Evolutionary conservation across 345 rosid species (phyloP), one percentile per base, ranked within the genome.

Genomic region (Gossypium raimondii): DNA sequence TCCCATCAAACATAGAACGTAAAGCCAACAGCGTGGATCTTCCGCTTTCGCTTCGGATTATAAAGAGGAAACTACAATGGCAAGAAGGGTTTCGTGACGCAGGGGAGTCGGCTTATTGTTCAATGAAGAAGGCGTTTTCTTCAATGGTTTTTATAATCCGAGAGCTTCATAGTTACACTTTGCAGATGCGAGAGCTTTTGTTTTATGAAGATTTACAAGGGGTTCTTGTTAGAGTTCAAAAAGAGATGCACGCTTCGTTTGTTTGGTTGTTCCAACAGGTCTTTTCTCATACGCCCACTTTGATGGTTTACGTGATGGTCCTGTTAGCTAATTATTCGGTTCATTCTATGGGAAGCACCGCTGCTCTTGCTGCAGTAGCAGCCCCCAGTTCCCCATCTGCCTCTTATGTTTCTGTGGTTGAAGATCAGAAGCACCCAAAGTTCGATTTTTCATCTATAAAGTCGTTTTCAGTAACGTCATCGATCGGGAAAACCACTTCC

Each of bases 251-350:
- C 76, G 90, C 86, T 5, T 94, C 98, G 1, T 94, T 94, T 59
- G 97, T 94, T 1, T 92, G 98, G 98, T 78, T 94, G 75, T 94
- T 94, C 34, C 98, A 94, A 43, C 95, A 86, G 78, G 93, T 92
- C 0, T 94, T 94, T 76, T 94, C 98, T 0, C 93, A 87, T 1
- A 94, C 98, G 0, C 98, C 98, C 2, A 91, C 97, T 2, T 79
- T 94, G 41, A 94, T 94, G 98, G 89, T 94, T 1, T 92, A 86
- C 48, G 92, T 94, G 27, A 94, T 94, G 98, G 81, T 94, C 38
- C 85, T 94, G 24, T 73, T 94, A 1, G 98, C 98, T 0, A 94
- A 94, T 51, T 94, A 87, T 78, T 87, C 97, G 0, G 98, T 92
- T 14, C 70, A 91, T 73, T 94, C 98, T 0, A 87, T 94, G 76